Evolutionary conservation across 495 filamentous ascomycete genomes (phyloP).

Genomic region (Extremus antarcticus): DNA sequence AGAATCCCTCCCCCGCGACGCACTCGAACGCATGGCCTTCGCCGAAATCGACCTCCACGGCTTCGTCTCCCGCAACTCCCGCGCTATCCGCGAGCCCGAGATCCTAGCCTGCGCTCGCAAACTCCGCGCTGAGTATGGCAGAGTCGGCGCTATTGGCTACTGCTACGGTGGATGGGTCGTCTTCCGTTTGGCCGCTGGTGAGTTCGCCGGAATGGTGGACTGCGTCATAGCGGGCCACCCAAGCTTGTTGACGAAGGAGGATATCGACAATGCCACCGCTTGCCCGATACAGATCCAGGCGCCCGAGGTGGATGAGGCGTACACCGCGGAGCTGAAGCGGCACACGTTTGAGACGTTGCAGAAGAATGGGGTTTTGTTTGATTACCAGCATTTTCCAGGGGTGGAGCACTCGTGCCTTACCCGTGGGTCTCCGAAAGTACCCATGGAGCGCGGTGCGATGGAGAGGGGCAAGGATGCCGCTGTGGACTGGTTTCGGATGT

Average conservation of each 20-base stretch:
- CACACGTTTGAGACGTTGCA: constrained; percentile 36
- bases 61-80: constrained; percentile 33
- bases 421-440: constrained; percentile 35
- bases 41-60: constrained; percentile 33
- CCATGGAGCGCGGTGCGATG: constrained; percentile 31
- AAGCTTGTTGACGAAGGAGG: constrained; percentile 36
- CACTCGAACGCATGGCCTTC: constrained; percentile 8
- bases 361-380: constrained; percentile 36
- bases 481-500: too few species aligned
- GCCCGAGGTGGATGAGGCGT: constrained; percentile 42
- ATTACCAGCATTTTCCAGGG: constrained; percentile 48
- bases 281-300: constrained; percentile 50
- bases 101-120: constrained; percentile 40
- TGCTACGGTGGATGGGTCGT: constrained; percentile 54
- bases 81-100: constrained; percentile 41
- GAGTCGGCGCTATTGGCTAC: constrained; percentile 46
- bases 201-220: constrained; percentile 39
- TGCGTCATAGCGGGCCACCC: constrained; percentile 46
- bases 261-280: constrained; percentile 37
- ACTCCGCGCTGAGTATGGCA: constrained; percentile 31
- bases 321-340: constrained; percentile 42
- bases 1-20: constrained; percentile 6
- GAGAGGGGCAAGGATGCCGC: constrained; percentile 19
- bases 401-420: constrained; percentile 41
- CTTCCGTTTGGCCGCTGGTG: constrained; percentile 38